Evolutionary conservation across 495 filamentous ascomycete species (phyloP).

Genomic region (Symbiotaphrina buchneri): DNA sequence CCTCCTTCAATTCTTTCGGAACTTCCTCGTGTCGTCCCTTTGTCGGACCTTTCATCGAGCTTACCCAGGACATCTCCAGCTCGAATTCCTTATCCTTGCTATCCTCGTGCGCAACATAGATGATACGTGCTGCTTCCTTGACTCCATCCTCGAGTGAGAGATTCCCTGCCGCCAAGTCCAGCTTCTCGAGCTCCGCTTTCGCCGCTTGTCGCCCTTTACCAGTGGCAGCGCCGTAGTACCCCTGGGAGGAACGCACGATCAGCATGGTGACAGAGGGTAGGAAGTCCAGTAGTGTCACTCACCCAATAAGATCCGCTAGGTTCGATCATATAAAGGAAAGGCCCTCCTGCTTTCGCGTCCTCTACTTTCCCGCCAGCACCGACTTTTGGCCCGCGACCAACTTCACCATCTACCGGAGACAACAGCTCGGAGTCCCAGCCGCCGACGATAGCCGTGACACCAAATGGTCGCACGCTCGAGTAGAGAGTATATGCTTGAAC

Average conservation of each 20-base stretch:
- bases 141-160: constrained; percentile 72
- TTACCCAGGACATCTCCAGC: constrained; percentile 97
- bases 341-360: constrained; percentile 61
- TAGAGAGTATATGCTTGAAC: constrained; percentile 95
- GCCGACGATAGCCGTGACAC: constrained; percentile 81
- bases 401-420: constrained; percentile 61
- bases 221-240: constrained; percentile 93
- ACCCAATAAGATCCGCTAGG: constrained; percentile 92
- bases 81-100: constrained; percentile 98
- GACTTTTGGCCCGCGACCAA: constrained; percentile 51
- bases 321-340: constrained; percentile 94
- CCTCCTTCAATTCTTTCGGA: constrained; percentile 66
- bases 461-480: constrained; percentile 86
- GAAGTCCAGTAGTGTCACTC: constrained; percentile 7
- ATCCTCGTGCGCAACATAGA: constrained; percentile 91
- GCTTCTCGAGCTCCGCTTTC: constrained; percentile 94
- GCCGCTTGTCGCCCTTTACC: constrained; percentile 90
- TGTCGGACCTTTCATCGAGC: constrained; percentile 56
- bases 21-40: constrained; percentile 83
- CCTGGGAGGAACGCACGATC: constrained; percentile 21
- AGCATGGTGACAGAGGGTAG: neutral
- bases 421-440: constrained; percentile 80
- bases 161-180: constrained; percentile 56
- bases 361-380: constrained; percentile 63
- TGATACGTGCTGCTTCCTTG: constrained; percentile 90